Evolutionary conservation across 2,329 filamentous ascomycete genomes (phyloP), one percentile per base, ranked within the genome.

Genomic region (Fusarium illudens): DNA sequence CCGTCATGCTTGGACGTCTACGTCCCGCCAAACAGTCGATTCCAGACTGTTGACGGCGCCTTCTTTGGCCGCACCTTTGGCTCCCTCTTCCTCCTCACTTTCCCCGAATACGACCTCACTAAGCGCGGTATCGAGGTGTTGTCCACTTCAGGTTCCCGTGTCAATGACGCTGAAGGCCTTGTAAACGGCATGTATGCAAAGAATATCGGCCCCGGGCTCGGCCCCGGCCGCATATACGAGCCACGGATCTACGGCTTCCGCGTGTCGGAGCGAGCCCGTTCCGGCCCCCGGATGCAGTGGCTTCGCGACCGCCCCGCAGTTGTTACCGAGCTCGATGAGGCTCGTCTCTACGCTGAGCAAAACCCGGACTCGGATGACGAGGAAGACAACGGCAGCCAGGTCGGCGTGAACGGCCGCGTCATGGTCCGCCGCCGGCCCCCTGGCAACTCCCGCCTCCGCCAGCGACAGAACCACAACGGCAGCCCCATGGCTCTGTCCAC

Each of bases 61-160:
- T 99, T 98, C 83, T 99, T 99, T 76, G 96, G 96, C 49, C 95
- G 96, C 56, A 99, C 96, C 0, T 99, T 99, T 78, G 94, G 94
- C 65, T 94, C 94, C 46, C 89, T 99, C 62, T 99, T 99, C 83
- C 93, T 99, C 78, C 95, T 99, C 84, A 99, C 95, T 36, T 99
- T 98, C 79, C 95, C 96, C 33, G 96, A 99, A 77, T 92, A 97
- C 76, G 94, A 97, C 72, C 89, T 98, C 62, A 90, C 90, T 30
- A 90, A 91, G 75, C 89, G 89, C 72, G 90, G 90, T 59, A 82
- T 84, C 56, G 86, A 90, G 51, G 81, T 86, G n/a, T 80, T 91
- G 58, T 78, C 79, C 67, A 73, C 71, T 68, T 65, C 70, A 25
- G 73, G 71, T 53, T 75, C 80, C 29, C 75, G 78, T 19, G 68